These are phyloP conservation scores for Vigna mungo DNA, from an alignment of 306 rosid species.

Conservation along the genomic window DNA sequence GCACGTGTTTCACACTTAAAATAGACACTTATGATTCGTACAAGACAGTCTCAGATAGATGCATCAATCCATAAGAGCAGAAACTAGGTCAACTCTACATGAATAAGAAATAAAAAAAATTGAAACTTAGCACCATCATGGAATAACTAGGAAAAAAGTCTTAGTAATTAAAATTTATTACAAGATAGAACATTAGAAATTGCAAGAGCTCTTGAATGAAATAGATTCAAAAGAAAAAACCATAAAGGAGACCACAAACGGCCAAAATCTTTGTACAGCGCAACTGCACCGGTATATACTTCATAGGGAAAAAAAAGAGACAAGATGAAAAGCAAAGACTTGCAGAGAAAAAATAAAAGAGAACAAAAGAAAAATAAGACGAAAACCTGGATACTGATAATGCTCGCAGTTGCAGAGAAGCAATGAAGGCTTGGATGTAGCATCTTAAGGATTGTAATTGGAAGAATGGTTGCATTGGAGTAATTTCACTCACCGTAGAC, in stretches of 20 bases:
- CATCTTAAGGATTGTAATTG: background rate
- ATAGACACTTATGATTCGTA: too few relatives aligned
- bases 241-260: background rate
- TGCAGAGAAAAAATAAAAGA: background rate
- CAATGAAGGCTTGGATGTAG: background rate
- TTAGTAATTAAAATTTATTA: background rate
- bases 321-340: background rate
- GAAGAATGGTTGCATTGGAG: background rate
- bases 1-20: too few relatives aligned
- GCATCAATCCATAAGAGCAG: too few relatives aligned
- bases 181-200: background rate
- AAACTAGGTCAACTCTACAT: background rate
- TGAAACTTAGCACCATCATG: background rate
- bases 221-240: background rate
- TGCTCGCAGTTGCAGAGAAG: background rate
- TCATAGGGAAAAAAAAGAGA: background rate
- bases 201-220: background rate
- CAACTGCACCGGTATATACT: too few relatives aligned
- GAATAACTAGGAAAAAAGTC: background rate
- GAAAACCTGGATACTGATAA: conserved; percentile 6
- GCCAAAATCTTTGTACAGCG: background rate
- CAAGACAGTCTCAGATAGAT: too few relatives aligned
- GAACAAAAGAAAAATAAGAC: background rate
- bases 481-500: background rate
- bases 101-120: background rate